phyloP scores from a whole-genome alignment of 768 basidiomycete species.

The Russula griseocarnosa region DNA sequence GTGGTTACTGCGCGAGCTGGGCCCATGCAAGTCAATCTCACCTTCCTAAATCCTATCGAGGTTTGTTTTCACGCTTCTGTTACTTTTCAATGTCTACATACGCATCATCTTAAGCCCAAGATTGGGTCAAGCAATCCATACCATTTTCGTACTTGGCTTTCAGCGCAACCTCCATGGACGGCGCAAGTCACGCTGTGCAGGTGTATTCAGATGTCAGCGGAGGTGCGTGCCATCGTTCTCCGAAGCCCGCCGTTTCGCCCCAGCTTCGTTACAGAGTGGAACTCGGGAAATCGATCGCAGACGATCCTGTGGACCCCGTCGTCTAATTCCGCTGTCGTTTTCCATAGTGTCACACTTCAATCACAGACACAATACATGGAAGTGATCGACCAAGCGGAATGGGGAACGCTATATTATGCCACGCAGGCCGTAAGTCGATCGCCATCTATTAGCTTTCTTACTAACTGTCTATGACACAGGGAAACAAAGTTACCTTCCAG shows the following conservation, averaged over 20 bases:
- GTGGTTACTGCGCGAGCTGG: conserved; percentile 37
- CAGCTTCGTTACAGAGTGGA: conserved; percentile 28
- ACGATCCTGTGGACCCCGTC: conserved; percentile 14
- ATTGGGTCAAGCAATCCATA: conserved; percentile 39
- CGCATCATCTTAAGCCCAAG: conserved; percentile 32
- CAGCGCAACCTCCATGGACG: conserved; percentile 34
- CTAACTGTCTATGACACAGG: conserved; percentile 12
- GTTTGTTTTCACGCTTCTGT: conserved; percentile 25
- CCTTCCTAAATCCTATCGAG: conserved; percentile 42
- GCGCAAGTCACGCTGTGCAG: conserved; percentile 35
- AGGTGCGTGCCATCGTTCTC: conserved; percentile 30
- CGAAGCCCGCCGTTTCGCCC: neutral
- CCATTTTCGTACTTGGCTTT: conserved; percentile 41
- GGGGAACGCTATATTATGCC: conserved; percentile 27
- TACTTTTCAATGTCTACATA: neutral
- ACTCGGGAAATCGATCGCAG: conserved; percentile 25
- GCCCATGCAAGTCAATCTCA: conserved; percentile 38
- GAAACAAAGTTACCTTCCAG: conserved; percentile 20
- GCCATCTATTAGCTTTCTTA: neutral
- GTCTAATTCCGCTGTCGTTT: conserved; percentile 8
- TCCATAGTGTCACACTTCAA: conserved; percentile 20
- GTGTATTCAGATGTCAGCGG: conserved; percentile 41
- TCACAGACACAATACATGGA: conserved; percentile 18
- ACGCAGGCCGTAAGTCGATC: conserved; percentile 17
- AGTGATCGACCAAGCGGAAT: conserved; percentile 26